Evolutionary conservation across 2,329 filamentous ascomycete species (phyloP).

Genomic region (Diaporthe sp.): DNA sequence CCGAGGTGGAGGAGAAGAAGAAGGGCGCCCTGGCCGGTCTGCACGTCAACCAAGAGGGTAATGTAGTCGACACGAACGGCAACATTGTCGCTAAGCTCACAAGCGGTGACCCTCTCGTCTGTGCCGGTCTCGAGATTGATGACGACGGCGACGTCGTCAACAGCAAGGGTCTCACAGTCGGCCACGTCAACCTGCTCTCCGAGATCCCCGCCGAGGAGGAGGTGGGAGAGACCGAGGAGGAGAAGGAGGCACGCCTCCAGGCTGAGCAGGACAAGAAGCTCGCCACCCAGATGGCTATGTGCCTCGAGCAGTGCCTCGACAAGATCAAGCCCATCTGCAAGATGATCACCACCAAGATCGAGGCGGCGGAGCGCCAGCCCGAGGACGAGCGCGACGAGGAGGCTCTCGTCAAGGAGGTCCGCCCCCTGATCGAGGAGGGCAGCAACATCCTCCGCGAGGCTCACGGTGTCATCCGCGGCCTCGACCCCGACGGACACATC

Average conservation of each 20-base stretch:
- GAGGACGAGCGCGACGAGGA: conserved; percentile 94
- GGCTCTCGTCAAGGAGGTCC: conserved; percentile 86
- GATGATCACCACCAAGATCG: conserved; percentile 87
- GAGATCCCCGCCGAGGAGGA: conserved; percentile 64
- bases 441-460: conserved; percentile 86
- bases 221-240: conserved; percentile 71
- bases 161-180: conserved; percentile 75
- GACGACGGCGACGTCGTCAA: conserved; percentile 80
- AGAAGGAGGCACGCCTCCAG: conserved; percentile 68
- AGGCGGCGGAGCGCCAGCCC: conserved; percentile 82
- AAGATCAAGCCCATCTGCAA: conserved; percentile 88
- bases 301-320: conserved; percentile 84
- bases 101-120: conserved; percentile 75
- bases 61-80: conserved; percentile 71
- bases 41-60: conserved; percentile 71
- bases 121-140: conserved; percentile 78
- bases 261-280: conserved; percentile 80
- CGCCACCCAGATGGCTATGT: conserved; percentile 79
- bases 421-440: conserved; percentile 90
- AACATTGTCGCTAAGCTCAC: conserved; percentile 77
- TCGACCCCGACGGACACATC: conserved; percentile 91
- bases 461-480: conserved; percentile 87
- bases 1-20: conserved; percentile 62
- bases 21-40: conserved; percentile 67
- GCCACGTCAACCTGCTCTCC: conserved; percentile 77